A percentile compares a stretch with the other conserved stretches of the same genome.
phyloP scores from a whole-genome alignment of 2,329 filamentous ascomycete genomes.

The Coniella vitis region DNA sequence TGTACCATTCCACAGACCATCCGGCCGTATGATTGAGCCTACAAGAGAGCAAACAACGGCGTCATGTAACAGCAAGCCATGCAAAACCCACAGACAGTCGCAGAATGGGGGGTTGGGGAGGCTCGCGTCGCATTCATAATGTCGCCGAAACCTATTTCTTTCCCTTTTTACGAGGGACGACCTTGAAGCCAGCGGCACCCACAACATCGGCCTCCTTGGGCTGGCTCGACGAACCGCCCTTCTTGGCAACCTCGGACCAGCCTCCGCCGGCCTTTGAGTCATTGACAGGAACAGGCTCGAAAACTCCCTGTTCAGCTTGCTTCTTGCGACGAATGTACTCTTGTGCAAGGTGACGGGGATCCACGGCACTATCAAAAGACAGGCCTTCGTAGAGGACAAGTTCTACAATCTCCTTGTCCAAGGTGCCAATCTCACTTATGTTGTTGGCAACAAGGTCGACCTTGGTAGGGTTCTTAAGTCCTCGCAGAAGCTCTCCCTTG shows the following conservation, averaged over 20 bases:
- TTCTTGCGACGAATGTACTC: constrained; percentile 92
- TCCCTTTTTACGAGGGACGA: constrained; percentile 92
- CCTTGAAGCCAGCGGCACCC: constrained; percentile 65
- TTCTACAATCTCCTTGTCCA: constrained; percentile 21
- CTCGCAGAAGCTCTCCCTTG: constrained; percentile 68
- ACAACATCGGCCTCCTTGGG: constrained; percentile 30
- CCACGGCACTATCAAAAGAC: constrained; percentile 80
- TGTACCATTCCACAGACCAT: too few species aligned
- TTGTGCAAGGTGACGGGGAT: constrained; percentile 86
- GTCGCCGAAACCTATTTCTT: constrained; percentile 48
- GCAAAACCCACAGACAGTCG: too few species aligned
- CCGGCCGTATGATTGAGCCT: background rate
- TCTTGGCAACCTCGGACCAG: constrained; percentile 98
- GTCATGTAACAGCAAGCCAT: too few species aligned
- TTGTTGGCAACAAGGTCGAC: constrained; percentile 75
- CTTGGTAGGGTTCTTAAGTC: constrained; percentile 50
- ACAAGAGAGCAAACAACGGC: background rate
- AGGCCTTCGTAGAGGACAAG: constrained; percentile 85
- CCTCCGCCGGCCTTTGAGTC: constrained; percentile 53
- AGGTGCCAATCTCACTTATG: constrained; percentile 55
- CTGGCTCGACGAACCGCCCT: constrained; percentile 52
- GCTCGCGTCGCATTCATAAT: background rate
- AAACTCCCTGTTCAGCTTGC: constrained; percentile 82
- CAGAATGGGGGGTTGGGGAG: too few species aligned
- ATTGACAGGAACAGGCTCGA: constrained; percentile 53